A percentile compares a stretch with the other conserved stretches of the same genome.
phyloP scores from a whole-genome alignment of 306 rosid species.

The Vigna trinervia region DNA sequence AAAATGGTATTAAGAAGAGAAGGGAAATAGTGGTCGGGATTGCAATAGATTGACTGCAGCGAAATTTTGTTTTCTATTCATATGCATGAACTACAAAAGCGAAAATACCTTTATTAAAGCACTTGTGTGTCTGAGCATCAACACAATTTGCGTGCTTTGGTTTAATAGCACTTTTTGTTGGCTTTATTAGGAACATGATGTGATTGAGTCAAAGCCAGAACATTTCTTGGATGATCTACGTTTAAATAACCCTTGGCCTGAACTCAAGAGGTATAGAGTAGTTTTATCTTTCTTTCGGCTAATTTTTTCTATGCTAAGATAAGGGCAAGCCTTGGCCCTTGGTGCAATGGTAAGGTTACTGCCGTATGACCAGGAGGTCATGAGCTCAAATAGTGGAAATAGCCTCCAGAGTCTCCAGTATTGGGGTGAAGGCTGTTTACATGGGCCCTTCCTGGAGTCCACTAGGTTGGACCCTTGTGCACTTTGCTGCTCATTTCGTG shows the following conservation, averaged over 20 bases:
- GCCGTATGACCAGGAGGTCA: background rate
- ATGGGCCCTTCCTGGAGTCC: background rate
- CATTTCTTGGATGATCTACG: slow-evolving; percentile 98
- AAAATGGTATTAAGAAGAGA: slow-evolving; percentile 23
- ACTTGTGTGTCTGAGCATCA: slow-evolving; percentile 10
- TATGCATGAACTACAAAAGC: slow-evolving; percentile 30
- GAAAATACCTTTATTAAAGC: slow-evolving; percentile 22
- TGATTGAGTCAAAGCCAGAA: slow-evolving; percentile 95
- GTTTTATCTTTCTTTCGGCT: slow-evolving; percentile 25
- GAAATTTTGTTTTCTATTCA: slow-evolving; percentile 24
- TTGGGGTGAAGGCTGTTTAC: background rate
- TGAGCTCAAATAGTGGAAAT: background rate
- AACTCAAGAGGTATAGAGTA: slow-evolving; percentile 74
- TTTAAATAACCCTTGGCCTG: slow-evolving; percentile 97
- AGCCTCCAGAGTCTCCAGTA: background rate
- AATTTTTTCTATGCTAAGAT: slow-evolving; percentile 11
- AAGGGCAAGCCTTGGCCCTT: background rate
- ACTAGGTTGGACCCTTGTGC: background rate
- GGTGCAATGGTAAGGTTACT: background rate
- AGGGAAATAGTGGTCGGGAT: slow-evolving; percentile 31
- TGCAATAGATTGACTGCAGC: slow-evolving; percentile 35
- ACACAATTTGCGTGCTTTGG: slow-evolving; percentile 37
- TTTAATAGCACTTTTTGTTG: slow-evolving; percentile 38
- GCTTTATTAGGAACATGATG: slow-evolving; percentile 84
- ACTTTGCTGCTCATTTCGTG: background rate